Evolutionary conservation across 192 early-diverging fungal species (phyloP), one percentile per base, ranked within the genome.

Genomic region (Backusella macrospora): DNA sequence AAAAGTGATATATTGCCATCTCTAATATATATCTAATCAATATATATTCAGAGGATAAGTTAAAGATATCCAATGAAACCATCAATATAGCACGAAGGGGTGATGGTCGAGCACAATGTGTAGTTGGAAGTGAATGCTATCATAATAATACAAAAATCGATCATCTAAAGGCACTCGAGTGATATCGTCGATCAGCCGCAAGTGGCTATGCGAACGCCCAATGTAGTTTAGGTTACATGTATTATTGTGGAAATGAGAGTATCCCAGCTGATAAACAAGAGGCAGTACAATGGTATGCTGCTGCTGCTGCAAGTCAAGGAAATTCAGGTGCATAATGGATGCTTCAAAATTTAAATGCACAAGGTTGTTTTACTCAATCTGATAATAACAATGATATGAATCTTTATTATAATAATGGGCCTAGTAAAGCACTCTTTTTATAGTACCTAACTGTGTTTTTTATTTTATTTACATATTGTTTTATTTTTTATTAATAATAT

Each of bases 1-100:
- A 49, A 49, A 49, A 49, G 6, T 34, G 29, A 23, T 18, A 8
- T 23, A 16, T 52, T 48, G 16, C 47, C 29, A 34, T 2, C 29
- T 34, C 29, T 34, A 34, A 34, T 34, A 34, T 34, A 34, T 34
- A 34, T 34, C 29, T 2, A 34, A 34, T 34, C 29, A 34, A 34
- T 34, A 52, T 52, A 52, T 21, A 52, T 21, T 52, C 29, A 52
- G 49, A 52, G 49, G 49, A 52, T 7, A 52, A 52, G 9, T 52
- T 52, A 23, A 52, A 52, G n/a, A 52, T 52, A 52, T 21, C 49
- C 49, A 52, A 52, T 18, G 49, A 52, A 52, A 52, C 49, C 6
- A 52, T 52, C 49, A 52, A 23, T 18, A 5, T 9, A 18, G 49
- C 49, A 52, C 49, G 49, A 21, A 52, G 21, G 21, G 49, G 49